phyloP scores from a whole-genome alignment of 2,329 filamentous ascomycete genomes.

The Pyrenochaeta sp. region DNA sequence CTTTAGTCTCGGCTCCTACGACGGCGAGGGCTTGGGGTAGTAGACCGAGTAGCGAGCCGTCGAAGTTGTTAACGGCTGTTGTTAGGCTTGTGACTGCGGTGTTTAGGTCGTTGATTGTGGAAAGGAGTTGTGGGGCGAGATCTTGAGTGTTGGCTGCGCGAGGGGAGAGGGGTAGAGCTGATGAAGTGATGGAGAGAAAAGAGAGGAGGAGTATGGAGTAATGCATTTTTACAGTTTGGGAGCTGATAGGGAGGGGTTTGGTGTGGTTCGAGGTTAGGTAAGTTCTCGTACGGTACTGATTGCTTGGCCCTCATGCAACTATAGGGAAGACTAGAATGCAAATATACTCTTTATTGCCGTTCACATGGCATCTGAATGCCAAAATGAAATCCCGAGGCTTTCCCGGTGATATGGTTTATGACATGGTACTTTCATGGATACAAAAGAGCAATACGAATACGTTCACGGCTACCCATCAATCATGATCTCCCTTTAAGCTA shows the following conservation, averaged over 20 bases:
- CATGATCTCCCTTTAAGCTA: background rate
- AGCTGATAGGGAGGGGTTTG: background rate
- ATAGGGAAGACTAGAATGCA: background rate
- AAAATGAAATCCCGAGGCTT: background rate
- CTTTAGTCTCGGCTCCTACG: slow-evolving; percentile 22
- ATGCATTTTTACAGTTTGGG: background rate
- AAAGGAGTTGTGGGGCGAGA: slow-evolving; percentile 20
- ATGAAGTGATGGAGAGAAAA: slow-evolving; percentile 2
- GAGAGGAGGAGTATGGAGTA: background rate
- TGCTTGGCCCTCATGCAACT: background rate
- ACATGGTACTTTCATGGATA: background rate
- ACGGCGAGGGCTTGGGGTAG: slow-evolving; percentile 32
- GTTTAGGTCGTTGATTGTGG: slow-evolving; percentile 25
- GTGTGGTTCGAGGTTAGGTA: background rate
- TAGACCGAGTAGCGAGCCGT: slow-evolving; percentile 24
- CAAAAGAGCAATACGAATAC: background rate
- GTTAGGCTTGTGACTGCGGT: slow-evolving; percentile 24
- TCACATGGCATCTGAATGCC: background rate
- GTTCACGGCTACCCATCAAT: background rate
- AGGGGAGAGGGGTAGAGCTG: slow-evolving; percentile 5
- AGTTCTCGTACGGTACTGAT: background rate
- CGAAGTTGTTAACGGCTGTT: slow-evolving; percentile 30
- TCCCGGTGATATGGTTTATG: background rate
- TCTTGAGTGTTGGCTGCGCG: slow-evolving; percentile 8
- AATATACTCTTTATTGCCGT: background rate